Conservation (phyloP, 1,139 yeast genomes). For the Blastobotrys indianensis region DNA sequence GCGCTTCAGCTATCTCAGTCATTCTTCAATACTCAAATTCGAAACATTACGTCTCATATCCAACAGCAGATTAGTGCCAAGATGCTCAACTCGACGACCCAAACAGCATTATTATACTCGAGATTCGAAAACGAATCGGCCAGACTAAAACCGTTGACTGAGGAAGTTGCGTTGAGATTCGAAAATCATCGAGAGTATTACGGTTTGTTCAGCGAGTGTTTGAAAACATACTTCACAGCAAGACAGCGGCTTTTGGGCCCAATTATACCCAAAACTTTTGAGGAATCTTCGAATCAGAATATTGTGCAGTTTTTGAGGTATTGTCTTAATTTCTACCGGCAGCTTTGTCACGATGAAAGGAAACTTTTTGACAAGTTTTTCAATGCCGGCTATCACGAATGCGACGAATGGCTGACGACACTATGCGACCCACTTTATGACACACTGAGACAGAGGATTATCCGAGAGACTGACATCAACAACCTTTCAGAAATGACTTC, state of each 20-base stretch:
- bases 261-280: constrained; percentile 34
- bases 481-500: constrained; percentile 71
- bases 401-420: constrained; percentile 53
- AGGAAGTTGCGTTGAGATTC: constrained; percentile 48
- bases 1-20: constrained; percentile 71
- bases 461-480: constrained; percentile 63
- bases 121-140: constrained; percentile 49
- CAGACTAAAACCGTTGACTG: constrained; percentile 42
- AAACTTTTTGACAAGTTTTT: constrained; percentile 54
- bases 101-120: constrained; percentile 54
- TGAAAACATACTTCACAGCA: constrained; percentile 53
- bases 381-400: constrained; percentile 30
- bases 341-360: constrained; percentile 55
- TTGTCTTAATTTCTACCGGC: constrained; percentile 40
- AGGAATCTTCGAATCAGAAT: constrained; percentile 22
- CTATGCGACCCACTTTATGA: constrained; percentile 76
- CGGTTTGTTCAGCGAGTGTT: constrained; percentile 64
- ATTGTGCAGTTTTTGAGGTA: constrained; percentile 28
- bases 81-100: constrained; percentile 35
- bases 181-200: constrained; percentile 49
- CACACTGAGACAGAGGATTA: constrained; percentile 53
- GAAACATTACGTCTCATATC: constrained; percentile 43
- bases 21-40: constrained; percentile 53
- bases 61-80: constrained; percentile 31
- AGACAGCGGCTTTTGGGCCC: constrained; percentile 46